Evolutionary conservation across 768 basidiomycete species (phyloP), one percentile per base, ranked within the genome.

Genomic region (Psilocybe cubensis): DNA sequence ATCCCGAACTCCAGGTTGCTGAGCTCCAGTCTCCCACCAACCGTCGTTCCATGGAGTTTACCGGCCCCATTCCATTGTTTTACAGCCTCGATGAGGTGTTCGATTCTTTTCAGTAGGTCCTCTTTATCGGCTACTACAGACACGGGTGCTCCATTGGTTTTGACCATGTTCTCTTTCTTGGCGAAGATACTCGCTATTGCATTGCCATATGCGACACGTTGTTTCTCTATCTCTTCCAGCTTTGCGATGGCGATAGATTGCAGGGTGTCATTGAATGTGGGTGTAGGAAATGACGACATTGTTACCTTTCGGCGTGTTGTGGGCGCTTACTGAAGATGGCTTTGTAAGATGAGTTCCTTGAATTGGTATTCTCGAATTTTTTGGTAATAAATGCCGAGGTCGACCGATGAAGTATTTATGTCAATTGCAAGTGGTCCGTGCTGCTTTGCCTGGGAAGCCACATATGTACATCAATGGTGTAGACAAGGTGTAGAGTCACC

Each of bases 161-260:
- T n/a, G n/a, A n/a, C n/a, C n/a, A 58, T 62, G 5, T 54, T 29
- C 28, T 44, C 62, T 7, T 68, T 67, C 44, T 68, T 68, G 33
- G 68, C 60, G 1, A 71, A 60, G 45, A 78, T 57, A 21, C 73
- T 70, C 18, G 68, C 63, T 8, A 72, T 70, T 62, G 77, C 73
- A 1, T 64, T 66, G 50, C 74, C 66, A 55, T 74, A 78, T 2
- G 70, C 66, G 0, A 68, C 44, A 7, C 72, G 71, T 49, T 75
- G 78, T 56, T 75, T 77, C 52, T 77, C 75, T 29, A 79, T 65
- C 52, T 79, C 77, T 44, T 76, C 69, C 18, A 79, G 72, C 60
- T 81, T 79, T 61, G 76, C 70, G 8, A 71, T 66, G 4, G 79
- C 79, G 63, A 78, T 78, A 57, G 75, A 78, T 49, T 77, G 75